A percentile compares a stretch with the other conserved stretches of the same genome.
phyloP scores from a whole-genome alignment of 192 early-diverging fungal genomes.

The Podila minutissima region DNA sequence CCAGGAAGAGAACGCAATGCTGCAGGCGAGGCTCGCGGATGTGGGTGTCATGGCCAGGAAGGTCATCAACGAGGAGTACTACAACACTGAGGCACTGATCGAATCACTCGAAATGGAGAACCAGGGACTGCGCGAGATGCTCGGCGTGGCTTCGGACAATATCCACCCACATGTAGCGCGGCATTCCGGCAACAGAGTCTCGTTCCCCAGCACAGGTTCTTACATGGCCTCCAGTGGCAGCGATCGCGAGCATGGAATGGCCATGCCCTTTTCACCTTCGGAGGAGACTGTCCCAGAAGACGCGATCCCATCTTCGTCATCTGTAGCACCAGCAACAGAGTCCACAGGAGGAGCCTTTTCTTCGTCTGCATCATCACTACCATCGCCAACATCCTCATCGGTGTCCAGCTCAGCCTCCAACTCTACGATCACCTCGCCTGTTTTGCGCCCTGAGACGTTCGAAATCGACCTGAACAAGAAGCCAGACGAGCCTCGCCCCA shows the following conservation, averaged over 20 bases:
- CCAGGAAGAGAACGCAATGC: conserved; percentile 30
- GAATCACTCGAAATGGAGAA: conserved; percentile 45
- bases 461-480: not conserved
- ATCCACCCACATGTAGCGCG: not conserved
- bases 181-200: conserved; percentile 34
- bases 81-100: conserved; percentile 42
- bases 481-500: not conserved
- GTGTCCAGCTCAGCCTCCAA: conserved; percentile 23
- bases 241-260: conserved; percentile 8
- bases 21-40: conserved; percentile 36
- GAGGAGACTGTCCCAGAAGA: conserved; percentile 1
- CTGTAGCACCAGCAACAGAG: not conserved
- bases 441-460: not conserved
- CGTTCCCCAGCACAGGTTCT: conserved; percentile 46
- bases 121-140: conserved; percentile 40
- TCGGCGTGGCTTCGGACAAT: conserved; percentile 32
- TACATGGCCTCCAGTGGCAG: conserved; percentile 48
- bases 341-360: not conserved
- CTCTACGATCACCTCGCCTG: conserved; percentile 17
- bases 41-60: conserved; percentile 40
- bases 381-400: conserved; percentile 10
- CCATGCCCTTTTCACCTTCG: not conserved
- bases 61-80: conserved; percentile 40
- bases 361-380: conserved; percentile 1
- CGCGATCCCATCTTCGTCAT: not conserved